Evolutionary conservation across 371 early-diverging fungal species (phyloP), one percentile per base, ranked within the genome.

Genomic region (Encephalitozoon romaleae): DNA sequence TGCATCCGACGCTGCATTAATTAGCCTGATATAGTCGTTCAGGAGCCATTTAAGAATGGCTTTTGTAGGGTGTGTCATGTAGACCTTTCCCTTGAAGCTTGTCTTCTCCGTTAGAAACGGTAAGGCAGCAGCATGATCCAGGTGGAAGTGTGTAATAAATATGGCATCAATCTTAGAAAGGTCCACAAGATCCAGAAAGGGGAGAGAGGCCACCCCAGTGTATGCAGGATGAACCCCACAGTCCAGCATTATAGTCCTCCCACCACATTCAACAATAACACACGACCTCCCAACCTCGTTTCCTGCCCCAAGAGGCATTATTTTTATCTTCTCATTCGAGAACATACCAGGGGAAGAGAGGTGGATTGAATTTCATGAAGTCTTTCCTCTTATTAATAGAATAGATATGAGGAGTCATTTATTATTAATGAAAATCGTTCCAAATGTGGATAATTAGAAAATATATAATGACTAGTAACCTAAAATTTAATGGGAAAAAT

Each of bases 1-100:
- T 74, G 92, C 92, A 69, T 94, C 93, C 25, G 91, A 89, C 4
- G 78, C 89, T 89, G 82, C 93, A 78, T 84, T 84, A 88, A 80
- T 80, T 65, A 69, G 78, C 32, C 84, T 65, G 25, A 97, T 89
- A 79, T 93, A 98, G 87, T 99, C 99, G 32, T 92, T 90, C 25
- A 98, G 84, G 43, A 99, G 86, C 96, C 96, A 99, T 76, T 91
- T 90, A 86, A 93, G 95, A 76, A 99, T 96, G 32, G 96, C 95
- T 82, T 94, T 93, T 21, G 99, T 99, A 5, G 99, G 97, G 86
- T 98, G 96, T 6, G 99, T 99, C 99, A 98, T 98, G 82, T 92
- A 98, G 0, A 96, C 93, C 64, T 94, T 91, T n/a, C 99, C 98
- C 74, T 90, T 89, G 85, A 97, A 99, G 0, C 89, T 88, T 26